A percentile compares a stretch with the other conserved stretches of the same genome.
Evolutionary conservation across 225 moss, liverwort and hornwort species (phyloP).

Genomic region (Marchantia paleacea): DNA sequence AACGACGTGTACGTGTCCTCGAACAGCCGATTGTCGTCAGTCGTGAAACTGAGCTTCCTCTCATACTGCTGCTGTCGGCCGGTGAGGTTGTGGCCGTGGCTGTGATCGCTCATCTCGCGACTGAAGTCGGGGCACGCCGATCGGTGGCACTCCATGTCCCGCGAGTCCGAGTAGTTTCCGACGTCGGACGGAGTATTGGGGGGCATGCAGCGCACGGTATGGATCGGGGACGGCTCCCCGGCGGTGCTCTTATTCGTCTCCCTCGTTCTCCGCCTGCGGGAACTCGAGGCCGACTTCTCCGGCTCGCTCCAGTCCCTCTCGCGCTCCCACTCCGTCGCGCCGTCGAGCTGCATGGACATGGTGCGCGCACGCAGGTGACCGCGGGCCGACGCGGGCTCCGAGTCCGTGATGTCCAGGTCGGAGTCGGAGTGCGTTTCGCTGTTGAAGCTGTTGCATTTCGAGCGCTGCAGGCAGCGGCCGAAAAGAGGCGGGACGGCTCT

Average conservation of each 20-base stretch:
- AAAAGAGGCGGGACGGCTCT: slow-evolving; percentile 20
- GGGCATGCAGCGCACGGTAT: slow-evolving; percentile 4
- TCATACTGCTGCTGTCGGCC: not conserved
- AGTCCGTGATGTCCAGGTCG: slow-evolving; percentile 29
- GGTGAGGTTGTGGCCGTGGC: not conserved
- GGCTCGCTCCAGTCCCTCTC: slow-evolving; percentile 26
- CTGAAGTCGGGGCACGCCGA: slow-evolving; percentile 16
- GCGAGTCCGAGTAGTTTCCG: slow-evolving; percentile 14
- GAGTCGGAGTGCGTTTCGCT: slow-evolving; percentile 39
- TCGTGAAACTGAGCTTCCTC: slow-evolving; percentile 17
- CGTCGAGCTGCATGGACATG: slow-evolving; percentile 33
- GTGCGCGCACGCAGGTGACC: slow-evolving; percentile 24
- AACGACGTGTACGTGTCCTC: slow-evolving; percentile 33
- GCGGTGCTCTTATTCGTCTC: not conserved
- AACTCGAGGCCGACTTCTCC: not conserved
- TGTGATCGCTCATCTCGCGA: not conserved
- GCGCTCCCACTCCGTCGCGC: slow-evolving; percentile 15
- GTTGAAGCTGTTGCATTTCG: slow-evolving; percentile 38
- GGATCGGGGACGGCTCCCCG: slow-evolving; percentile 29
- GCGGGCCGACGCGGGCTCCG: not conserved
- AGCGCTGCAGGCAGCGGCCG: slow-evolving; percentile 24
- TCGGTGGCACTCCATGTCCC: slow-evolving; percentile 13
- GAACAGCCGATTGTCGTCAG: slow-evolving; percentile 17
- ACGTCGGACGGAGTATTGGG: slow-evolving; percentile 7
- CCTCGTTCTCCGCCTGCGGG: not conserved